A percentile compares a stretch with the other conserved stretches of the same genome.
phyloP scores from a whole-genome alignment of 805 yeast genomes.

The Metschnikowia cubensis region DNA sequence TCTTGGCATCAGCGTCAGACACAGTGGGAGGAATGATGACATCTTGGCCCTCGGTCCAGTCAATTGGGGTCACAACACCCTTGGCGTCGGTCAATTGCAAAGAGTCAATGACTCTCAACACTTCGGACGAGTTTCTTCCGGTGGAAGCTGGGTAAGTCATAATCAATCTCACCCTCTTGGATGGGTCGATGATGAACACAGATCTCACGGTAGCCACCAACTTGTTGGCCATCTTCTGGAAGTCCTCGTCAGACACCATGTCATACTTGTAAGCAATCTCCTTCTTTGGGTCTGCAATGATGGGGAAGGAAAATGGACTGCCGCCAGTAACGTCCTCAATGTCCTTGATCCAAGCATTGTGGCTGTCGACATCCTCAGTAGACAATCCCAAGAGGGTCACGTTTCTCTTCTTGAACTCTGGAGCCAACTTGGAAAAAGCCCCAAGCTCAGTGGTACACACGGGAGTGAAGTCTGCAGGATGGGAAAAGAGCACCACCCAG shows the following conservation, averaged over 20 bases:
- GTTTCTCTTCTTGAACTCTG: slow-evolving; percentile 61
- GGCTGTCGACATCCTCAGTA: slow-evolving; percentile 59
- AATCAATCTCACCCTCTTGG: slow-evolving; percentile 56
- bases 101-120: slow-evolving; percentile 65
- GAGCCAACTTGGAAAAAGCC: slow-evolving; percentile 67
- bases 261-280: slow-evolving; percentile 60
- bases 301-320: slow-evolving; percentile 55
- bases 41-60: slow-evolving; percentile 73
- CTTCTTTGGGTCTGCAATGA: slow-evolving; percentile 62
- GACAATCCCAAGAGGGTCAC: slow-evolving; percentile 67
- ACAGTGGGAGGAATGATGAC: slow-evolving; percentile 69
- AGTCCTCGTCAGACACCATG: slow-evolving; percentile 70
- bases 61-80: slow-evolving; percentile 65
- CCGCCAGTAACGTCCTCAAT: slow-evolving; percentile 60
- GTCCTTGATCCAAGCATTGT: slow-evolving; percentile 66
- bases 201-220: slow-evolving; percentile 67
- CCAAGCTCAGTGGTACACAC: slow-evolving; percentile 78
- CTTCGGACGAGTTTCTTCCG: slow-evolving; percentile 75
- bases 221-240: slow-evolving; percentile 60
- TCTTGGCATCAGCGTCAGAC: slow-evolving; percentile 55
- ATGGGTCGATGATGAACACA: slow-evolving; percentile 67
- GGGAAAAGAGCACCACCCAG: slow-evolving; percentile 69
- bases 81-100: slow-evolving; percentile 60
- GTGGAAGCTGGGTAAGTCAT: slow-evolving; percentile 70
- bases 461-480: slow-evolving; percentile 77